Conservation (phyloP, 2,329 filamentous ascomycete genomes). For the Aspergillus fumigatus region DNA sequence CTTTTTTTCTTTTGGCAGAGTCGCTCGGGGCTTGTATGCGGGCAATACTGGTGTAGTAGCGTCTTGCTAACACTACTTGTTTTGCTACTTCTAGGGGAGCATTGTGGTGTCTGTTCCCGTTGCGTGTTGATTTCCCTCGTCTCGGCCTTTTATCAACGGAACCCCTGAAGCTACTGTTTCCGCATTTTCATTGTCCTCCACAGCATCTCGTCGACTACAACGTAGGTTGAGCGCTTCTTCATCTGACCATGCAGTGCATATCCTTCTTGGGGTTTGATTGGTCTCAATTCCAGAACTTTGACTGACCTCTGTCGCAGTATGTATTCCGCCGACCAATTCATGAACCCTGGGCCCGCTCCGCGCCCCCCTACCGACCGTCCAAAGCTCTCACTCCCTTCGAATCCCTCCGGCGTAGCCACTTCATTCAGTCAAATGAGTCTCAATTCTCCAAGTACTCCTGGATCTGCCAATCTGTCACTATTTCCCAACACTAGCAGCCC, state of each 20-base stretch:
- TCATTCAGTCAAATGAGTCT: slow-evolving; percentile 65
- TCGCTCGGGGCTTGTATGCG: background rate
- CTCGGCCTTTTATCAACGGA: background rate
- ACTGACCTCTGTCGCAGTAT: slow-evolving; percentile 31
- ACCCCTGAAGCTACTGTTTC: background rate
- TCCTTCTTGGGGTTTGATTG: background rate
- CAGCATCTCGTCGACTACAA: background rate
- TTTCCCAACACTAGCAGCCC: slow-evolving; percentile 69
- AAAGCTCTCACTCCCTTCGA: slow-evolving; percentile 70
- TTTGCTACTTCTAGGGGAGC: background rate
- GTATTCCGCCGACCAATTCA: slow-evolving; percentile 68
- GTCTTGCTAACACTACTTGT: background rate
- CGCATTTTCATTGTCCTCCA: background rate
- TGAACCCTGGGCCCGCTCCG: slow-evolving; percentile 95
- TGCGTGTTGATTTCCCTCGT: background rate
- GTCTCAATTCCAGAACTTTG: background rate
- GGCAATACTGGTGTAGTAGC: background rate
- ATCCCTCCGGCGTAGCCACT: slow-evolving; percentile 66
- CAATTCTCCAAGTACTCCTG: slow-evolving; percentile 57
- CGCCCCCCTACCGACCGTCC: slow-evolving; percentile 81
- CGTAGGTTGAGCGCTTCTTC: background rate
- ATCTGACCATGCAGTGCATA: background rate
- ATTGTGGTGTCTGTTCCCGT: background rate
- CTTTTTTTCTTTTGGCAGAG: background rate
- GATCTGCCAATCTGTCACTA: slow-evolving; percentile 49